Percentiles rank a stretch among this genome's conserved stretches.
phyloP scores from a whole-genome alignment of 139 green algal genomes.

The Tetradesmus obliquus region DNA sequence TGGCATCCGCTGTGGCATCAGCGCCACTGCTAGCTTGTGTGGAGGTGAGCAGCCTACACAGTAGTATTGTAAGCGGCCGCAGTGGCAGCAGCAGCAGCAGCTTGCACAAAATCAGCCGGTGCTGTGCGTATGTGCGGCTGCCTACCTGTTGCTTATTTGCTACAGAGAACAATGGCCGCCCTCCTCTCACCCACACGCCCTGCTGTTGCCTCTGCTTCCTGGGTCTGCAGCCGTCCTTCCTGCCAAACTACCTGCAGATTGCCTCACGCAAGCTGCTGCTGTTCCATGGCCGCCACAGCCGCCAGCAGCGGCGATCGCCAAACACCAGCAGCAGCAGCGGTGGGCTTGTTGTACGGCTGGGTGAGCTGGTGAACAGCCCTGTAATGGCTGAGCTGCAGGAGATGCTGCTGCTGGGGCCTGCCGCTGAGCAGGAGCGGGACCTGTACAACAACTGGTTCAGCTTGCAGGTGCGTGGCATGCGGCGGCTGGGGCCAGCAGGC shows the following conservation, averaged over 20 bases:
- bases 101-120: neutral
- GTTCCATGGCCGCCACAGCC: slow-evolving; percentile 60
- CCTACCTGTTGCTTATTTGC: neutral
- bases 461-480: slow-evolving; percentile 58
- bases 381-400: slow-evolving; percentile 51
- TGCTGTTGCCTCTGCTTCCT: neutral
- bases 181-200: neutral
- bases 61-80: neutral
- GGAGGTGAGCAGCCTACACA: slow-evolving; percentile 9
- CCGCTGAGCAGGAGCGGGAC: slow-evolving; percentile 35
- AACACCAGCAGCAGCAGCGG: neutral
- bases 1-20: slow-evolving; percentile 52
- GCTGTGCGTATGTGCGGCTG: neutral
- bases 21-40: slow-evolving; percentile 55
- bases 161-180: neutral
- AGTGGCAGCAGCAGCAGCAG: slow-evolving; percentile 2
- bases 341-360: slow-evolving; percentile 3
- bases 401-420: slow-evolving; percentile 34
- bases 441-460: slow-evolving; percentile 73
- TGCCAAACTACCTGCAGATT: slow-evolving; percentile 67
- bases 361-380: slow-evolving; percentile 42
- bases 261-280: slow-evolving; percentile 75
- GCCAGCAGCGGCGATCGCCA: neutral
- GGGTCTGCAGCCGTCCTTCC: slow-evolving; percentile 51
- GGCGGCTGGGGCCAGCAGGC: neutral